These are phyloP conservation scores for Zygnema cylindricum DNA, from an alignment of 139 green algal genomes.

Conservation along the genomic window DNA sequence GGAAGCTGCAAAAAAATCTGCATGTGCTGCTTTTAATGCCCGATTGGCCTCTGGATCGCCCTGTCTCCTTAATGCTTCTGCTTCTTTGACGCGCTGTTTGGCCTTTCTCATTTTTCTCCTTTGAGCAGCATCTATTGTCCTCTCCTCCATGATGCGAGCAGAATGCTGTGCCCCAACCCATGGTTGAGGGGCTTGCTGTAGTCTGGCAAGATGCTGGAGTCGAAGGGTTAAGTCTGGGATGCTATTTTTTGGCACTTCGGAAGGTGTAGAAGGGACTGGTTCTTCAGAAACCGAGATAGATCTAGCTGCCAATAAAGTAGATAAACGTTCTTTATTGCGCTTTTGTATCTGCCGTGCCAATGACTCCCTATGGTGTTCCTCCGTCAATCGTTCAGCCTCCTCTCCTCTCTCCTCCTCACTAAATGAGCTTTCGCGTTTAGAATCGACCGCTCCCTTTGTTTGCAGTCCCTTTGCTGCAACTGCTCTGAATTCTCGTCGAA, in stretches of 20 bases:
- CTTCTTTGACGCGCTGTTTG: slow-evolving; percentile 7
- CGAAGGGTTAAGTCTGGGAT: not conserved
- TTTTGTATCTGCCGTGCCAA: not conserved
- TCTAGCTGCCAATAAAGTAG: not conserved
- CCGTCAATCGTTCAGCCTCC: not conserved
- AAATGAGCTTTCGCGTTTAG: not conserved
- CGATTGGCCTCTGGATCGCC: slow-evolving; percentile 6
- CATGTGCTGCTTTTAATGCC: not conserved
- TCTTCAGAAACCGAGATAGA: not conserved
- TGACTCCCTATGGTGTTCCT: not conserved
- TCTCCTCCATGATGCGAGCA: slow-evolving; percentile 4
- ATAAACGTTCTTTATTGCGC: not conserved
- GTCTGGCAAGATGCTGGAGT: not conserved
- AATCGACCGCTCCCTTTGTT: not conserved
- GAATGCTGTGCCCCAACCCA: not conserved
- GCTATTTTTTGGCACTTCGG: slow-evolving; percentile 5
- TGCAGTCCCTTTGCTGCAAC: not conserved
- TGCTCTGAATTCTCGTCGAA: not conserved
- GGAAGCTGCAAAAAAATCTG: slow-evolving; percentile 9
- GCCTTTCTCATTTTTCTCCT: slow-evolving; percentile 10
- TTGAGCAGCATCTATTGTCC: slow-evolving; percentile 11
- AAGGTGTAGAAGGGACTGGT: not conserved
- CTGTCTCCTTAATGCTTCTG: not conserved
- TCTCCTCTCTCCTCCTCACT: not conserved
- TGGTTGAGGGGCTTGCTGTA: slow-evolving; percentile 8